Percentiles rank a stretch among this genome's conserved stretches.
Conservation (phyloP, 176 grass and related monocot species). For the Dactylis glomerata region DNA sequence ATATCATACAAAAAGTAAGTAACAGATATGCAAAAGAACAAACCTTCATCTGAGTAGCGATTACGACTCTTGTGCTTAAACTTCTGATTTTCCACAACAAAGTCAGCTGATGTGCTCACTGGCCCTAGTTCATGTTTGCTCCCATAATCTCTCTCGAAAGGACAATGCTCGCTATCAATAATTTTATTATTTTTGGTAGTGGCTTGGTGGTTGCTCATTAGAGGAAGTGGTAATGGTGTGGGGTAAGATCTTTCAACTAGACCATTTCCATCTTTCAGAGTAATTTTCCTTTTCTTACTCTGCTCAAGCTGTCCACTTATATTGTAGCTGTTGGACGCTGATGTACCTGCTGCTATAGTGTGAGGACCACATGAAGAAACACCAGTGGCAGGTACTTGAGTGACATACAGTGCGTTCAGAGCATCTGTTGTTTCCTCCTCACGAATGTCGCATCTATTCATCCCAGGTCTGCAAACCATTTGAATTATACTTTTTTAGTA, state of each 20-base stretch:
- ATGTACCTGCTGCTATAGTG: not conserved
- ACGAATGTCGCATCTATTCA: slow-evolving; percentile 70
- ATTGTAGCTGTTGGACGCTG: slow-evolving; percentile 13
- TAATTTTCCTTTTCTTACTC: slow-evolving; percentile 44
- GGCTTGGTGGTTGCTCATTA: slow-evolving; percentile 19
- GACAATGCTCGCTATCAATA: slow-evolving; percentile 14
- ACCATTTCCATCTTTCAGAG: slow-evolving; percentile 6
- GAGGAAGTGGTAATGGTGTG: slow-evolving; percentile 17
- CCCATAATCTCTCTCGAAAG: slow-evolving; percentile 30
- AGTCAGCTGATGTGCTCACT: slow-evolving; percentile 42
- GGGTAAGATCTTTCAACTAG: slow-evolving; percentile 21
- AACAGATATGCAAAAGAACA: not conserved
- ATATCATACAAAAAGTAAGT: slow-evolving; percentile 2
- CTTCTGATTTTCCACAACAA: slow-evolving; percentile 41
- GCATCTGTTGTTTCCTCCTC: slow-evolving; percentile 76
- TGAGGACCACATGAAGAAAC: slow-evolving; percentile 26
- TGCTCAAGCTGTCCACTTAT: slow-evolving; percentile 27
- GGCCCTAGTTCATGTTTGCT: slow-evolving; percentile 30
- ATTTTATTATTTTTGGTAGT: slow-evolving; percentile 26
- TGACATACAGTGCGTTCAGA: slow-evolving; percentile 57
- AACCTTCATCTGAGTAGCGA: slow-evolving; percentile 59
- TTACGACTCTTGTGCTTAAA: slow-evolving; percentile 41
- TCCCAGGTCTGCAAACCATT: slow-evolving; percentile 61
- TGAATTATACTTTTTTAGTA: slow-evolving; percentile 5
- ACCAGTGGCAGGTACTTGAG: slow-evolving; percentile 32